Conservation (phyloP, 371 early-diverging fungal species). For the Apophysomyces variabilis region DNA sequence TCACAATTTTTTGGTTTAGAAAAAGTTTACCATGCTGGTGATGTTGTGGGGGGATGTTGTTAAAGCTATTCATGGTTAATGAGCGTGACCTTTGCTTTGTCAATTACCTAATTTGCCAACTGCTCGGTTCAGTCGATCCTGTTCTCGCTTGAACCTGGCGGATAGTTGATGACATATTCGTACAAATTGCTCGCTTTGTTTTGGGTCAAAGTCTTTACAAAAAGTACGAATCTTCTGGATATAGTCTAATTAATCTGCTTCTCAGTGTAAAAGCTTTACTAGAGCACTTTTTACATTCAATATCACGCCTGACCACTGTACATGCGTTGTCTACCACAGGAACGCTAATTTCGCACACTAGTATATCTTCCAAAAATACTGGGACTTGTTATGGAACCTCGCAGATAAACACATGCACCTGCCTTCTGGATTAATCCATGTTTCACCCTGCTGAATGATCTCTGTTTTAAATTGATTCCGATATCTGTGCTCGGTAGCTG, state of each 20-base stretch:
- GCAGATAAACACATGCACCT: slow-evolving; percentile 10
- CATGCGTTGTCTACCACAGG: neutral
- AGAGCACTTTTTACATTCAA: slow-evolving; percentile 15
- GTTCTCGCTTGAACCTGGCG: slow-evolving; percentile 15
- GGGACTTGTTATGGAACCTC: slow-evolving; percentile 1
- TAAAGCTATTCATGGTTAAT: neutral
- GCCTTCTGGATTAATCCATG: slow-evolving; percentile 1
- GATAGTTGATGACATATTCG: slow-evolving; percentile 14
- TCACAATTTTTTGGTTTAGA: neutral
- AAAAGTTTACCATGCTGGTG: neutral
- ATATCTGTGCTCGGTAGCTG: slow-evolving; percentile 16
- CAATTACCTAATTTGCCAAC: neutral
- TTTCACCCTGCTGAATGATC: slow-evolving; percentile 11
- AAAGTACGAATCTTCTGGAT: slow-evolving; percentile 15
- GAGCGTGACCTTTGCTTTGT: neutral
- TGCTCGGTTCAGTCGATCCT: neutral
- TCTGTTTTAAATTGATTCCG: slow-evolving; percentile 18
- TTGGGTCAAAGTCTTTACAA: slow-evolving; percentile 16
- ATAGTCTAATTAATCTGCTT: slow-evolving; percentile 12
- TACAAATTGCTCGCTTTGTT: slow-evolving; percentile 4
- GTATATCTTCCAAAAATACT: neutral
- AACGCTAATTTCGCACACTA: neutral
- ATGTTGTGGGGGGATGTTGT: neutral
- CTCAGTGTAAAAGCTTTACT: neutral
- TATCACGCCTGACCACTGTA: slow-evolving; percentile 6